phyloP scores from a whole-genome alignment of 202 grass and related monocot genomes.

The Setaria viridis region DNA sequence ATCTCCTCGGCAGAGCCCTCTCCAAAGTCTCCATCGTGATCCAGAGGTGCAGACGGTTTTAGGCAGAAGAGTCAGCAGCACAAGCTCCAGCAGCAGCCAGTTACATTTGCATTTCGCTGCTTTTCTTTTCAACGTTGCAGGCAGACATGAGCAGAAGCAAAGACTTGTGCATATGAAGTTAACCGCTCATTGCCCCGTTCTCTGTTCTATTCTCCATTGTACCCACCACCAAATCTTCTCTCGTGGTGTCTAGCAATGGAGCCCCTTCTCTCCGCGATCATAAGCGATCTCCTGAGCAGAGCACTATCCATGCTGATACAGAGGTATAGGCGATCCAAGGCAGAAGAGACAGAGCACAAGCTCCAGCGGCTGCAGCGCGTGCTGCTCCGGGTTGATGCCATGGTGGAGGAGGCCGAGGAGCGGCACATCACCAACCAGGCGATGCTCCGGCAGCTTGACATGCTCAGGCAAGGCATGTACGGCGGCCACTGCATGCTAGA shows the following conservation, averaged over 20 bases:
- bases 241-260: not conserved
- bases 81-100: not conserved
- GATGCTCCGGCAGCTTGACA: conserved; percentile 52
- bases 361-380: conserved; percentile 11
- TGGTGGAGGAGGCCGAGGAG: not conserved
- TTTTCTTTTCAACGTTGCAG: not conserved
- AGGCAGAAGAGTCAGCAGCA: not conserved
- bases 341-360: conserved; percentile 7
- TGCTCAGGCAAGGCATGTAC: conserved; percentile 39
- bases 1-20: not conserved
- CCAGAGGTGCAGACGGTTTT: not conserved
- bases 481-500: conserved; percentile 44
- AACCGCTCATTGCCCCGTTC: no score
- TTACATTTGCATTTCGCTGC: not conserved
- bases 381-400: not conserved
- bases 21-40: conserved; percentile 7
- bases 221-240: not conserved
- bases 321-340: not conserved
- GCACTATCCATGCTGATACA: conserved; percentile 15
- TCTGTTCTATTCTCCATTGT: not conserved
- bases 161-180: no score
- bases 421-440: conserved; percentile 37
- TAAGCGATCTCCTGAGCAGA: conserved; percentile 29
- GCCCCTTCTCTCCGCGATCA: not conserved
- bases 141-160: no score